Percentiles rank a stretch among this genome's conserved stretches.
These are phyloP conservation scores for Mucor velutinosus DNA, from an alignment of 371 early-diverging fungal species.

Conservation along the genomic window DNA sequence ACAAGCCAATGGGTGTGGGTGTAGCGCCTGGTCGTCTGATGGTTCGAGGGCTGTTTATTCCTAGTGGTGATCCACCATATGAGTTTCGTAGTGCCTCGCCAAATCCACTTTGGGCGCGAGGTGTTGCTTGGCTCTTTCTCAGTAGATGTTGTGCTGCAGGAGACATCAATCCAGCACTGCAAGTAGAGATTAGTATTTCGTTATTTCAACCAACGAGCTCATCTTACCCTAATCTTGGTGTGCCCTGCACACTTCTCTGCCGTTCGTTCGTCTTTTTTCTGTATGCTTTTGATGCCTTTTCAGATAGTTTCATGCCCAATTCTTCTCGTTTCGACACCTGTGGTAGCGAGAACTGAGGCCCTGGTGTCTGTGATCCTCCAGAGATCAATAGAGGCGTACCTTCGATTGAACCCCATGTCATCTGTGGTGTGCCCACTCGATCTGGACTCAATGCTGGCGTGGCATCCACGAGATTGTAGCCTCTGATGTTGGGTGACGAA, in stretches of 20 bases:
- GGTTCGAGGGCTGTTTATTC: not conserved
- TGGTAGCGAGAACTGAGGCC: slow-evolving; percentile 64
- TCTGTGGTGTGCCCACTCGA: slow-evolving; percentile 52
- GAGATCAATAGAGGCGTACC: slow-evolving; percentile 63
- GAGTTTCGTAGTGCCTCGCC: slow-evolving; percentile 43
- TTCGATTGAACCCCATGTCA: slow-evolving; percentile 86
- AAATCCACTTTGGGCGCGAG: slow-evolving; percentile 24
- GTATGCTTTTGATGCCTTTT: slow-evolving; percentile 65
- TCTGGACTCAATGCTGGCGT: slow-evolving; percentile 71
- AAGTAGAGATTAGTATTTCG: not conserved
- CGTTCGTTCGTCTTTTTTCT: slow-evolving; percentile 37
- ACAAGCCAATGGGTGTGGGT: slow-evolving; percentile 42
- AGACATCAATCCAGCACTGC: slow-evolving; percentile 41
- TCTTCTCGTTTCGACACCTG: slow-evolving; percentile 67
- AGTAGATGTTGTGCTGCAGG: slow-evolving; percentile 52
- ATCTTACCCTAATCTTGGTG: slow-evolving; percentile 40
- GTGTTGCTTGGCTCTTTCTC: slow-evolving; percentile 30
- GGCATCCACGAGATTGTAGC: slow-evolving; percentile 66
- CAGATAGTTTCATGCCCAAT: slow-evolving; percentile 65
- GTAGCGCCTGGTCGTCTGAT: slow-evolving; percentile 27
- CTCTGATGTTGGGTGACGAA: slow-evolving; percentile 51
- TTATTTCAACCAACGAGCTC: not conserved
- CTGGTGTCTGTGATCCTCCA: slow-evolving; percentile 49
- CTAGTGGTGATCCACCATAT: slow-evolving; percentile 21
- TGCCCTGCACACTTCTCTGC: slow-evolving; percentile 21